phyloP scores from a whole-genome alignment of 2,329 filamentous ascomycete species.

The Scedosporium dehoogii region DNA sequence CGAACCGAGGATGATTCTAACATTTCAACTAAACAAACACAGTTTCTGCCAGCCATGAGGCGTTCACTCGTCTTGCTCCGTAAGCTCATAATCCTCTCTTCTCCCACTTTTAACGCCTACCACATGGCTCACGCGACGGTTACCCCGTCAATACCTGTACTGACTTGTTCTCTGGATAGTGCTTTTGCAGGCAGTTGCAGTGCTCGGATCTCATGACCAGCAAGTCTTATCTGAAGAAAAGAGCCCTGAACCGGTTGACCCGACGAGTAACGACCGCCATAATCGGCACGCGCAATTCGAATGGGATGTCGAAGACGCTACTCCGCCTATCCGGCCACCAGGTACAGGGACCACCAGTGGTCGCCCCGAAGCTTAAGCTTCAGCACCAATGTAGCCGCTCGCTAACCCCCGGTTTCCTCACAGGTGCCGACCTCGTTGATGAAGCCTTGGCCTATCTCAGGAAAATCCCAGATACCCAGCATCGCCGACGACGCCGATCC shows the following conservation, averaged over 20 bases:
- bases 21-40: background rate
- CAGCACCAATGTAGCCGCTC: background rate
- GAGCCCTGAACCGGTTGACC: background rate
- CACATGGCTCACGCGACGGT: background rate
- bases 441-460: conserved; percentile 39
- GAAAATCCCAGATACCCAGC: conserved; percentile 37
- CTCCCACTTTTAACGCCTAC: too few relatives aligned
- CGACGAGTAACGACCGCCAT: background rate
- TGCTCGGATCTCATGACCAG: conserved; percentile 2
- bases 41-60: conserved; percentile 2
- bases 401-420: conserved; percentile 6
- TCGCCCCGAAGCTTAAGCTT: background rate
- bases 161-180: background rate
- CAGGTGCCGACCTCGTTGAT: conserved; percentile 44
- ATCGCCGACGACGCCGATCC: conserved; percentile 31
- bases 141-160: background rate
- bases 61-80: conserved; percentile 5
- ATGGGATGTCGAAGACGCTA: background rate
- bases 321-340: background rate
- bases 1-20: background rate
- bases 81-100: background rate
- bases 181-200: conserved; percentile 4
- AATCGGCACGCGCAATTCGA: background rate
- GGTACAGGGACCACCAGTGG: background rate
- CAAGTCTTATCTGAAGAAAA: background rate